Percentiles rank a stretch among this genome's conserved stretches.
Evolutionary conservation across 2,329 filamentous ascomycete genomes (phyloP).

Genomic region (Zelopaecilomyces penicillatus): DNA sequence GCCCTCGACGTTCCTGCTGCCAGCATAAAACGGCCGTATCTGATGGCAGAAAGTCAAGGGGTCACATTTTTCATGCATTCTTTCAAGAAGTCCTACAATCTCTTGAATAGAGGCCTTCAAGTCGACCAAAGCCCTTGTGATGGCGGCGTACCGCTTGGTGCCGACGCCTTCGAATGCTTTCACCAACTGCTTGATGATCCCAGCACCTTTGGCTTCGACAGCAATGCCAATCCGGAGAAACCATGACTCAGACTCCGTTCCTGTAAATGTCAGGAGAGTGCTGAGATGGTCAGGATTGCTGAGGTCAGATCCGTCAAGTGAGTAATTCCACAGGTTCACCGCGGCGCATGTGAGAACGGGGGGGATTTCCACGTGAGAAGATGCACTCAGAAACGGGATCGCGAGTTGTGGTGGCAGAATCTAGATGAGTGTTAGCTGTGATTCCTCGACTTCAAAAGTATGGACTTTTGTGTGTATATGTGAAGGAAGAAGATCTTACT

Average conservation of each 20-base stretch:
- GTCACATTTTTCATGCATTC: slow-evolving; percentile 86
- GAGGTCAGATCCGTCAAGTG: slow-evolving; percentile 44
- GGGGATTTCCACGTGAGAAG: slow-evolving; percentile 67
- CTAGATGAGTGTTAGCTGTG: slow-evolving; percentile 22
- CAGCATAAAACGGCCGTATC: slow-evolving; percentile 81
- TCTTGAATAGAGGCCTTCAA: slow-evolving; percentile 61
- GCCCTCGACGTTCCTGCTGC: slow-evolving; percentile 83
- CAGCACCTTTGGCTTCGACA: slow-evolving; percentile 74
- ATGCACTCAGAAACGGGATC: slow-evolving; percentile 65
- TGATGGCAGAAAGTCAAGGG: slow-evolving; percentile 82
- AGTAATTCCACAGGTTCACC: slow-evolving; percentile 85
- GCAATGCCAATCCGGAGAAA: slow-evolving; percentile 86
- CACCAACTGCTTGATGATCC: slow-evolving; percentile 69
- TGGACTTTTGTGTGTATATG: background rate
- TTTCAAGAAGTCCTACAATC: slow-evolving; percentile 58
- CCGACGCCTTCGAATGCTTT: slow-evolving; percentile 63
- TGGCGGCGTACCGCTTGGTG: slow-evolving; percentile 47
- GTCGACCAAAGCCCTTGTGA: slow-evolving; percentile 54
- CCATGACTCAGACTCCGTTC: slow-evolving; percentile 86
- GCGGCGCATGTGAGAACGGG: slow-evolving; percentile 87
- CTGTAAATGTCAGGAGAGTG: slow-evolving; percentile 76
- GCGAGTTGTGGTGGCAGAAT: slow-evolving; percentile 67
- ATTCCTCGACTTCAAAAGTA: no score
- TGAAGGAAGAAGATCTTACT: slow-evolving; percentile 33
- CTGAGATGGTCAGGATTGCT: slow-evolving; percentile 60